Percentiles rank a stretch among this genome's conserved stretches.
These are phyloP conservation scores for Citrullus amarus DNA, from an alignment of 306 rosid genomes.

Conservation along the genomic window DNA sequence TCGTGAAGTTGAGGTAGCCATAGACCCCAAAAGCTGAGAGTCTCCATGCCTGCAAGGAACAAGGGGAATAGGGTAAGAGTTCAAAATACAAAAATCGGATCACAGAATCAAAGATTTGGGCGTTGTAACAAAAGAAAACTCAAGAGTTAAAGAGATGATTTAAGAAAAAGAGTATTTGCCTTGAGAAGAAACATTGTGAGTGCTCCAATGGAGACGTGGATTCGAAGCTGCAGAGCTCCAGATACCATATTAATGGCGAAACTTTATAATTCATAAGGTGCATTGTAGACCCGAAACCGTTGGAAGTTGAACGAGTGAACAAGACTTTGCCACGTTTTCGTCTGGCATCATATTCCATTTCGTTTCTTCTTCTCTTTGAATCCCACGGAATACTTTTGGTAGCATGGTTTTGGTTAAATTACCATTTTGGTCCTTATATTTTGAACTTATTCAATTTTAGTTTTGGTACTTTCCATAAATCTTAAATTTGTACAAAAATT, in stretches of 20 bases:
- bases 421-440: no score
- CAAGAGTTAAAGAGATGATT: not conserved
- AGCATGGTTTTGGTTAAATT: no score
- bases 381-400: no score
- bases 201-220: constrained; percentile 11
- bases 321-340: not conserved
- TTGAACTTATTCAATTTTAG: no score
- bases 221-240: not conserved
- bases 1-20: constrained; percentile 89
- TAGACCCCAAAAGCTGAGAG: constrained; percentile 52
- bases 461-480: no score
- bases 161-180: constrained; percentile 10
- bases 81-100: not conserved
- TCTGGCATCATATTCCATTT: not conserved
- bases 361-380: not conserved
- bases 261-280: not conserved
- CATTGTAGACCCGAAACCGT: not conserved
- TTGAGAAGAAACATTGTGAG: constrained; percentile 65
- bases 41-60: constrained; percentile 64
- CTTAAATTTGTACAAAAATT: no score
- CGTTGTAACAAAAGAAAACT: not conserved
- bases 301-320: not conserved
- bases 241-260: not conserved
- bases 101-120: not conserved
- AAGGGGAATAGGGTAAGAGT: not conserved